Conservation (phyloP, 192 early-diverging fungal genomes). For the Coemansia sp. region DNA sequence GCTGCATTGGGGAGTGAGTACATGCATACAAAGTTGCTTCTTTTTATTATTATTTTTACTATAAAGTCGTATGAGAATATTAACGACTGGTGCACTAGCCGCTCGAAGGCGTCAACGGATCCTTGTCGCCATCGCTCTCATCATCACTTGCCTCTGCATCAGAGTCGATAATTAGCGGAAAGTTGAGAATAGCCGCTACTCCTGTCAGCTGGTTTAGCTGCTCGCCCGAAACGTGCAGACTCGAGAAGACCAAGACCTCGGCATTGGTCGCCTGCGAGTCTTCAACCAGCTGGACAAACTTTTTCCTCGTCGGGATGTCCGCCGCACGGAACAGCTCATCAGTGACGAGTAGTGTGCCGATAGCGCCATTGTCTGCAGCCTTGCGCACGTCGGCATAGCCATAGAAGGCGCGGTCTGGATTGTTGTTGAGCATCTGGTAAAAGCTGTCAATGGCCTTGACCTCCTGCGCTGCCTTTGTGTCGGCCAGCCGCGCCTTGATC, state of each 20-base stretch:
- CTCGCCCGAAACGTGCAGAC: slow-evolving; percentile 93
- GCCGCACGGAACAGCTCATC: slow-evolving; percentile 91
- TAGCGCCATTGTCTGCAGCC: slow-evolving; percentile 82
- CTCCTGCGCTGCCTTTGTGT: slow-evolving; percentile 92
- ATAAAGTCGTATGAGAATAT: no score
- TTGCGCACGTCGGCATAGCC: slow-evolving; percentile 81
- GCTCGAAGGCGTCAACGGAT: neutral
- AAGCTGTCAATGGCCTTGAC: slow-evolving; percentile 80
- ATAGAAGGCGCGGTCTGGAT: slow-evolving; percentile 92
- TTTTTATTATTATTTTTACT: neutral
- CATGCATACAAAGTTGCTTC: neutral
- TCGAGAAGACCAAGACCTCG: slow-evolving; percentile 84
- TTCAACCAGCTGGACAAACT: slow-evolving; percentile 89
- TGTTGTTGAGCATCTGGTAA: slow-evolving; percentile 84
- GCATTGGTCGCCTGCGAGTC: slow-evolving; percentile 71
- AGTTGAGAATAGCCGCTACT: slow-evolving; percentile 90
- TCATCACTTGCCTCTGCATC: slow-evolving; percentile 56
- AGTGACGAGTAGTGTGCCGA: slow-evolving; percentile 86
- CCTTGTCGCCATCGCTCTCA: neutral
- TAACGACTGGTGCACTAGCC: neutral
- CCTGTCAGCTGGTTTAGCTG: slow-evolving; percentile 93
- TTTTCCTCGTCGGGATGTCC: slow-evolving; percentile 77
- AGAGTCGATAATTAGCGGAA: slow-evolving; percentile 85
- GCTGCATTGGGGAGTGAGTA: slow-evolving; percentile 7
- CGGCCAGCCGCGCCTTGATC: slow-evolving; percentile 73